phyloP scores from a whole-genome alignment of 2,329 filamentous ascomycete species.

The Diaporthe capsici region DNA sequence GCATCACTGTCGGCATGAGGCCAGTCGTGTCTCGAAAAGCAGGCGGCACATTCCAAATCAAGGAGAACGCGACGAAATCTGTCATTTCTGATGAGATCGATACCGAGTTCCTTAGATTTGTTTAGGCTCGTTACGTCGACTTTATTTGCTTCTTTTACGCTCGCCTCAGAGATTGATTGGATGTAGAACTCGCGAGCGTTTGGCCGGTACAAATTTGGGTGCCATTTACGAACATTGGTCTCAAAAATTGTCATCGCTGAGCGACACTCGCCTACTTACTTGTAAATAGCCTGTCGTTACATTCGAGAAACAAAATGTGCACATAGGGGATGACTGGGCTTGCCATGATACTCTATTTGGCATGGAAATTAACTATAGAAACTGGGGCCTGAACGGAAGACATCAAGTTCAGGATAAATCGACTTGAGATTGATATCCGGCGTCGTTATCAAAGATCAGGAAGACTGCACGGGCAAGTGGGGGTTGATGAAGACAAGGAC shows the following conservation, averaged over 20 bases:
- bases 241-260: neutral
- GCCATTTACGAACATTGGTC: neutral
- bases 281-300: neutral
- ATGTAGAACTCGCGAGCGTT: neutral
- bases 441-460: neutral
- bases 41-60: neutral
- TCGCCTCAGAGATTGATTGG: too few species aligned
- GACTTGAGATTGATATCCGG: neutral
- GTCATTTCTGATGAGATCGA: slow-evolving; percentile 28
- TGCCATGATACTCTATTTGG: too few species aligned
- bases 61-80: slow-evolving; percentile 25
- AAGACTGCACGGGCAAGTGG: slow-evolving; percentile 22
- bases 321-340: too few species aligned
- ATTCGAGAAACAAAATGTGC: too few species aligned
- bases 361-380: too few species aligned
- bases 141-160: neutral
- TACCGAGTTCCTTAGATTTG: slow-evolving; percentile 9
- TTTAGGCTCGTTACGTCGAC: neutral
- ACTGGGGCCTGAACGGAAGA: too few species aligned
- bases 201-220: neutral
- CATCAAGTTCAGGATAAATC: too few species aligned
- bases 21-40: neutral
- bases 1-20: slow-evolving; percentile 25
- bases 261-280: neutral
- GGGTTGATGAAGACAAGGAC: neutral